These are phyloP conservation scores for Fusarium sacchari DNA, from an alignment of 2,329 filamentous ascomycete genomes.

Conservation along the genomic window DNA sequence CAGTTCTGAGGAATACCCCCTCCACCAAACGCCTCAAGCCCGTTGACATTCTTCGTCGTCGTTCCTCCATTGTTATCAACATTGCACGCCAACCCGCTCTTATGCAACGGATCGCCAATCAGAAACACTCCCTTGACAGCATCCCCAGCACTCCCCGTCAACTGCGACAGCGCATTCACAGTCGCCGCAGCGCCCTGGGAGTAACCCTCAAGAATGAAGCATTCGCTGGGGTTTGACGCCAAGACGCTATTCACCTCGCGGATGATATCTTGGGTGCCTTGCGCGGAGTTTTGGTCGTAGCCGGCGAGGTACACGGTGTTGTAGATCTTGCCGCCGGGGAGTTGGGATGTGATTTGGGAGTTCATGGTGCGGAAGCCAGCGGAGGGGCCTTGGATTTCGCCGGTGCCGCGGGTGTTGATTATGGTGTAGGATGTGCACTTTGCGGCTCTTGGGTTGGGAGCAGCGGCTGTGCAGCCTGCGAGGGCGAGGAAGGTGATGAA, in stretches of 20 bases:
- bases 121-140: slow-evolving; percentile 11
- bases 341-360: not conserved
- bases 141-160: slow-evolving; percentile 2
- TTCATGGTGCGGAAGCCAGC: slow-evolving; percentile 21
- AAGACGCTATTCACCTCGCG: slow-evolving; percentile 2
- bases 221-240: not conserved
- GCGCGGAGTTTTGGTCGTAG: not conserved
- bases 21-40: not conserved
- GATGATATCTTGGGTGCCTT: slow-evolving; percentile 3
- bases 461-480: not conserved
- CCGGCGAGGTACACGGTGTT: slow-evolving; percentile 16
- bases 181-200: slow-evolving; percentile 19
- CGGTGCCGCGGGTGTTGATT: slow-evolving; percentile 20
- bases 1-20: slow-evolving; percentile 2
- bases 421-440: slow-evolving; percentile 16
- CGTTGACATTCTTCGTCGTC: slow-evolving; percentile 13
- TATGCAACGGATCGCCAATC: slow-evolving; percentile 9
- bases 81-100: slow-evolving; percentile 4
- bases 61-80: slow-evolving; percentile 8
- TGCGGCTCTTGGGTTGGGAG: not conserved
- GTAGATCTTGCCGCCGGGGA: slow-evolving; percentile 10
- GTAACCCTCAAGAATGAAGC: slow-evolving; percentile 13
- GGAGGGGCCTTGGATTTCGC: slow-evolving; percentile 1
- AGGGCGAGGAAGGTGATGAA: not conserved
- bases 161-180: slow-evolving; percentile 3